A percentile compares a stretch with the other conserved stretches of the same genome.
phyloP scores from a whole-genome alignment of 2,329 filamentous ascomycete genomes.

The Lachnellula occidentalis region DNA sequence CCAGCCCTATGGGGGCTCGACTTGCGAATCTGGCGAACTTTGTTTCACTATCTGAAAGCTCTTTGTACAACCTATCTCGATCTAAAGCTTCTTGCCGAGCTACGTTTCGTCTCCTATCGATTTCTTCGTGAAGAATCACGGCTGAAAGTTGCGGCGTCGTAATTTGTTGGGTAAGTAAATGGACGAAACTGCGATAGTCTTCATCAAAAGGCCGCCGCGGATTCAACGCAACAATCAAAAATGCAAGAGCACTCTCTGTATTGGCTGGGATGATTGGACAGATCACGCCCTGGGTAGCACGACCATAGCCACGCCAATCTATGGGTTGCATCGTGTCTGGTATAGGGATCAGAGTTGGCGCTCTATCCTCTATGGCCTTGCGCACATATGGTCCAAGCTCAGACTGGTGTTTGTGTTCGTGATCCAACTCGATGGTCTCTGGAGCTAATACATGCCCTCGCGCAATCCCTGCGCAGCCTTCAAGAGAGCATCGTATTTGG shows the following conservation, averaged over 20 bases:
- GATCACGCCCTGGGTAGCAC: slow-evolving; percentile 57
- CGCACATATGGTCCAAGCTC: slow-evolving; percentile 5
- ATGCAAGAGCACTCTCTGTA: slow-evolving; percentile 58
- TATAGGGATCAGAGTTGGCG: slow-evolving; percentile 4
- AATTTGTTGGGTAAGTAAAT: slow-evolving; percentile 48
- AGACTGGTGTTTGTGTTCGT: neutral
- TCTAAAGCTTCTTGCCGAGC: slow-evolving; percentile 63
- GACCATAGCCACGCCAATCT: slow-evolving; percentile 59
- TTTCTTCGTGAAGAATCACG: slow-evolving; percentile 66
- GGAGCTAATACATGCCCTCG: slow-evolving; percentile 8
- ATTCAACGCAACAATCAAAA: slow-evolving; percentile 66
- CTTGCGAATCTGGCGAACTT: slow-evolving; percentile 67
- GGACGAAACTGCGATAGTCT: slow-evolving; percentile 65
- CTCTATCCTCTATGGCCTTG: slow-evolving; percentile 1
- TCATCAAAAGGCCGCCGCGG: slow-evolving; percentile 67
- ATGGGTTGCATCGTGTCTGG: slow-evolving; percentile 49
- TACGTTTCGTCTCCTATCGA: slow-evolving; percentile 47
- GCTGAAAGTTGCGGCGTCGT: slow-evolving; percentile 66
- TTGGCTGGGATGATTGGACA: slow-evolving; percentile 64
- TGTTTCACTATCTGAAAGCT: slow-evolving; percentile 56
- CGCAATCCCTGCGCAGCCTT: slow-evolving; percentile 12
- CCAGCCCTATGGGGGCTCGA: slow-evolving; percentile 68
- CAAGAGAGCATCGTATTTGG: slow-evolving; percentile 4
- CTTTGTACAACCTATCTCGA: slow-evolving; percentile 59
- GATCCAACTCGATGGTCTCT: slow-evolving; percentile 1